Conservation (phyloP, 2,329 filamentous ascomycete genomes). For the Sarocladium oryzae region DNA sequence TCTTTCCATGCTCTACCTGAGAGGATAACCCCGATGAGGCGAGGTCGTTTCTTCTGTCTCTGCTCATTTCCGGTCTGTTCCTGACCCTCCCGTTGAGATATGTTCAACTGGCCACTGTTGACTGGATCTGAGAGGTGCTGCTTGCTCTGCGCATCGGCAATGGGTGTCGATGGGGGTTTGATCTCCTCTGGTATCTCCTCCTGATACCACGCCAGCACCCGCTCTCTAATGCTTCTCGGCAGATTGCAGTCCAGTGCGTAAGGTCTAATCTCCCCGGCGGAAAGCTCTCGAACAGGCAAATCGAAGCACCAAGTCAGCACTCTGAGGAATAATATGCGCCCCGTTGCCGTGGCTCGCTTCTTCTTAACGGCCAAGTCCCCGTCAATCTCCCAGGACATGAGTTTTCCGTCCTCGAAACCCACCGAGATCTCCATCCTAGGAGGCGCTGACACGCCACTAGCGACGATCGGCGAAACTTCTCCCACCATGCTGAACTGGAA, state of each 20-base stretch:
- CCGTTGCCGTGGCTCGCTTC: conserved; percentile 14
- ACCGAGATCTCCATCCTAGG: conserved; percentile 27
- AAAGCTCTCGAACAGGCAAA: conserved; percentile 17
- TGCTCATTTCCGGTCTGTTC: neutral
- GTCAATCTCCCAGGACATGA: conserved; percentile 30
- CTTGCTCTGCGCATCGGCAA: conserved; percentile 1
- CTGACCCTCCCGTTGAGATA: neutral
- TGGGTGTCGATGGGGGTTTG: neutral
- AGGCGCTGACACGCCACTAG: conserved; percentile 23
- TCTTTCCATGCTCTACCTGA: conserved; percentile 10
- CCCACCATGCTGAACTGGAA: conserved; percentile 26
- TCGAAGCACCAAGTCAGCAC: conserved; percentile 28
- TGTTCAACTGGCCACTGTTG: neutral
- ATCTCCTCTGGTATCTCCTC: neutral
- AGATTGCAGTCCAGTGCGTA: neutral
- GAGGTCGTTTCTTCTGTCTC: neutral
- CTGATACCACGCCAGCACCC: neutral
- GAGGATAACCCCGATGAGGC: conserved; percentile 11
- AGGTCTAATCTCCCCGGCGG: conserved; percentile 11
- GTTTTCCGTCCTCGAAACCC: conserved; percentile 25
- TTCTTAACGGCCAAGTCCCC: conserved; percentile 23
- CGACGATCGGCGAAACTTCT: conserved; percentile 18
- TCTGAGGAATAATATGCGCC: conserved; percentile 24
- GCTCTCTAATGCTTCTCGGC: neutral
- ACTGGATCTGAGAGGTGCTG: neutral